These are phyloP conservation scores for Brassica cretica DNA, from an alignment of 345 rosid species.

Conservation along the genomic window DNA sequence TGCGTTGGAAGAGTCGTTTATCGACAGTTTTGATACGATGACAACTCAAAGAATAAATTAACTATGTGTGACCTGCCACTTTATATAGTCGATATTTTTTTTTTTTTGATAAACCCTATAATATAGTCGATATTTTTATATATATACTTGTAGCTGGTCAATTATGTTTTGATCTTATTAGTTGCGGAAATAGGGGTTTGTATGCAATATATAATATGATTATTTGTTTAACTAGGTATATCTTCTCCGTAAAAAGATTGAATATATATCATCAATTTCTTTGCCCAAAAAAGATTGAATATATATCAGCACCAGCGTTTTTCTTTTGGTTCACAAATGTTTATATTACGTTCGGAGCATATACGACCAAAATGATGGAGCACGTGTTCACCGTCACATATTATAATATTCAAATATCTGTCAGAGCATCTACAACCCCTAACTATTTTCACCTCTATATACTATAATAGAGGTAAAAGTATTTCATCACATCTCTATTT, in stretches of 20 bases:
- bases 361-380: not conserved
- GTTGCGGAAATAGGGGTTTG: not conserved
- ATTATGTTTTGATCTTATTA: slow-evolving; percentile 4
- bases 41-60: not conserved
- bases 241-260: not conserved
- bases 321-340: not conserved
- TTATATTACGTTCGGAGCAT: not conserved
- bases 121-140: not conserved
- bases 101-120: too few relatives aligned
- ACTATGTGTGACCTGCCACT: slow-evolving; percentile 12
- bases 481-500: too few relatives aligned
- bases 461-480: too few relatives aligned
- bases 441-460: too few relatives aligned
- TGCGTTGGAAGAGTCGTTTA: slow-evolving; percentile 8
- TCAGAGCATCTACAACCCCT: too few relatives aligned
- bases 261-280: not conserved
- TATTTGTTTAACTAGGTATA: too few relatives aligned
- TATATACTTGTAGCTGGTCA: slow-evolving; percentile 1
- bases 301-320: not conserved
- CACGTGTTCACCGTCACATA: not conserved
- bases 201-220: not conserved
- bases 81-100: not conserved
- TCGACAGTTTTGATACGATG: not conserved
- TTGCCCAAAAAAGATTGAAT: too few relatives aligned
- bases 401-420: not conserved